Base-by-base conservation (phyloP, 2,329 filamentous ascomycete genomes). In the Leptoxyphium fumago region DNA sequence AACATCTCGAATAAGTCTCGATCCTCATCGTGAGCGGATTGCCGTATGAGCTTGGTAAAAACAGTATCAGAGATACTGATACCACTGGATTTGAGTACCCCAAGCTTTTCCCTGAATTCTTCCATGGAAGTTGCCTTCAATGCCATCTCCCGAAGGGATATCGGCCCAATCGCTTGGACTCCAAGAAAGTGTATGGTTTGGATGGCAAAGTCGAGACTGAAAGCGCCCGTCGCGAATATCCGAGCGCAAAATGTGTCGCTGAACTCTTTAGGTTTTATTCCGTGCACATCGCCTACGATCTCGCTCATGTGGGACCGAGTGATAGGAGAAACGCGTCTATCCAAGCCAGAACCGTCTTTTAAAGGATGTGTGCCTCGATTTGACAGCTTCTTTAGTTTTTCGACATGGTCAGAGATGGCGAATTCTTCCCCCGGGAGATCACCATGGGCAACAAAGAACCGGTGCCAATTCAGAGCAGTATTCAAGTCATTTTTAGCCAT, bases 141-240 rank as follows among this genome's bases (percentile, higher is more conserved):
- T 2, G 80, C 84, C 60, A 94, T 77, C 39, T 88, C 80, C 50
- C 87, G 82, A 15, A 94, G 60, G 3, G 85, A 82, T 14, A 82
- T 65, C 0, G 86, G 81, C 0, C 87, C 87, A 48, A 94, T 80
- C 30, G 70, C 67, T 40, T 76, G 70, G 5, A 93, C 67, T 2
- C 83, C 83, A 42, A 94, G 74, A 53, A 82, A 76, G 45, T 74
- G 70, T 14, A 91, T 66, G 6, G 83, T 72, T 29, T 74, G 74
- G 44, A 93, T 76, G 21, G 85, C 77, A 50, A 81, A 74, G 45
- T 88, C 78, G 9, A 87, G 68, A 1, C 80, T 75, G 17, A 91
- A 72, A 60, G 84, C 82, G 45, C 71, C 80, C 1, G 79, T 82
- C 9, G 87, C 87, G 58, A 94, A 88, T 66, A 86, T 78, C 49